Evolutionary conservation across 345 rosid species (phyloP).

Genomic region (Microcos paniculata): DNA sequence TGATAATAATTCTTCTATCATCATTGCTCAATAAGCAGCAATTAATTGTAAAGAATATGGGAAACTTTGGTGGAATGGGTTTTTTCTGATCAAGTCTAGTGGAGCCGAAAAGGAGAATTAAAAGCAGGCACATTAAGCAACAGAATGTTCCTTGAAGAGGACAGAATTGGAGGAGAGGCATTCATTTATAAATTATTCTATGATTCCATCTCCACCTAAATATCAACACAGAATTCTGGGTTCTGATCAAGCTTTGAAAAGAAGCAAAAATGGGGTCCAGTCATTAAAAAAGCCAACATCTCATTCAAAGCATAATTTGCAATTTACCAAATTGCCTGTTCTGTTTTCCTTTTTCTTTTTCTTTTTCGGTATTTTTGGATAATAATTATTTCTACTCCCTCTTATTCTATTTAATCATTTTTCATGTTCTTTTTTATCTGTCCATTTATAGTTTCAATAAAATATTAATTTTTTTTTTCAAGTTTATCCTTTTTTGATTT

Average conservation of each 20-base stretch:
- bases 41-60: background rate
- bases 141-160: slow-evolving; percentile 13
- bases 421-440: no score
- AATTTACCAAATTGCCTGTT: background rate
- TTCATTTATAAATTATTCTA: background rate
- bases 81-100: slow-evolving; percentile 15
- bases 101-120: slow-evolving; percentile 27
- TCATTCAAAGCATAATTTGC: background rate
- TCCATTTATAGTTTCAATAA: no score
- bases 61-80: slow-evolving; percentile 10
- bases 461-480: no score
- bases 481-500: no score
- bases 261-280: slow-evolving; percentile 23
- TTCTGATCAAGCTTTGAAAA: slow-evolving; percentile 29
- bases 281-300: slow-evolving; percentile 10
- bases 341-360: background rate
- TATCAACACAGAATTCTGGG: slow-evolving; percentile 19
- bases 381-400: no score
- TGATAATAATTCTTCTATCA: background rate
- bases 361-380: background rate
- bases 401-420: no score
- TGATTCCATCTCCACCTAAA: slow-evolving; percentile 24
- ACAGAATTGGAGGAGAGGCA: slow-evolving; percentile 16
- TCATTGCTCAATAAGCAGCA: background rate
- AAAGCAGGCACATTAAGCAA: slow-evolving; percentile 15